These are phyloP conservation scores for Moesziomyces antarcticus DNA, from an alignment of 1,284 basidiomycete genomes.

Conservation along the genomic window DNA sequence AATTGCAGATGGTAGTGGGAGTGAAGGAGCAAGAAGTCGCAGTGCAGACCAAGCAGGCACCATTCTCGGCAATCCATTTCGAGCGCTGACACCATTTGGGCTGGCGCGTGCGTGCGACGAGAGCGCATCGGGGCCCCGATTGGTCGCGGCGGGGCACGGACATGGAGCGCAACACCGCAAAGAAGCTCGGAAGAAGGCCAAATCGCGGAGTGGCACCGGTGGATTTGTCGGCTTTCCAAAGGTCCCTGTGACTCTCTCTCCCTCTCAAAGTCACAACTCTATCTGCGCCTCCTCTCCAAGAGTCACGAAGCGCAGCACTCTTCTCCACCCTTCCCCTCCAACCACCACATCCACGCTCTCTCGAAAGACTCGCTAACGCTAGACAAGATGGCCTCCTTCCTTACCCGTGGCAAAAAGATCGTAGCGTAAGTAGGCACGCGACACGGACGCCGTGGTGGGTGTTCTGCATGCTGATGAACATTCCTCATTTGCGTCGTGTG, in stretches of 20 bases:
- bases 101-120: slow-evolving; percentile 8
- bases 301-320: slow-evolving; percentile 7
- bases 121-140: slow-evolving; percentile 21
- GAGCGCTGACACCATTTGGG: slow-evolving; percentile 11
- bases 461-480: too few species aligned
- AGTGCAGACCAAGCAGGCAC: neutral
- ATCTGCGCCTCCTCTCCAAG: neutral
- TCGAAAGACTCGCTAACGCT: neutral
- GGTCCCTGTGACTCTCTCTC: too few species aligned
- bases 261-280: neutral
- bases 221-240: slow-evolving; percentile 38
- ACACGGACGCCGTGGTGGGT: too few species aligned
- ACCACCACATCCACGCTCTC: slow-evolving; percentile 1
- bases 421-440: slow-evolving; percentile 36
- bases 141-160: neutral
- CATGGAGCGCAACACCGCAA: neutral
- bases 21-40: neutral
- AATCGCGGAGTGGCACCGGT: neutral
- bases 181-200: neutral
- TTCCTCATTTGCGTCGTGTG: too few species aligned
- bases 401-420: slow-evolving; percentile 50
- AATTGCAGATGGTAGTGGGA: slow-evolving; percentile 2
- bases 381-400: slow-evolving; percentile 34
- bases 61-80: slow-evolving; percentile 16
- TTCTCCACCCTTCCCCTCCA: neutral